Evolutionary conservation across 1,284 basidiomycete genomes (phyloP).

Genomic region (Cryptococcus jaspeensis): DNA sequence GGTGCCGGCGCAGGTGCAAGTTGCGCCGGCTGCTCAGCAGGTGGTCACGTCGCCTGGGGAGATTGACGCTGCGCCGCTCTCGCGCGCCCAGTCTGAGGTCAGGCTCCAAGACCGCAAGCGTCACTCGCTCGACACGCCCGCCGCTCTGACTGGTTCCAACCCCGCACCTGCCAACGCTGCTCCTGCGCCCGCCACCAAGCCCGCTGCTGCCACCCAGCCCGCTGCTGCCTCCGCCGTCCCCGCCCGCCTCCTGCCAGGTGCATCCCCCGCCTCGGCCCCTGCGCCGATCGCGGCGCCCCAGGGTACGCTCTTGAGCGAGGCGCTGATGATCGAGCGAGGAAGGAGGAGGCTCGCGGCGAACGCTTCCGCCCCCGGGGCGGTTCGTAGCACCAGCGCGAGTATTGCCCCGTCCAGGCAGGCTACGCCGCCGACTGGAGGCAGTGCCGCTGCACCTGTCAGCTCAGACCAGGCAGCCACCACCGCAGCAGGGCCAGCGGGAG

Average conservation of each 20-base stretch:
- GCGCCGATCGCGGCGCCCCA: slow-evolving; percentile 11
- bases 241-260: slow-evolving; percentile 12
- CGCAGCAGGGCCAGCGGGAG: neutral
- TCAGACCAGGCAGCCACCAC: neutral
- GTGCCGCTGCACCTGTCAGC: neutral
- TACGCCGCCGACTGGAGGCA: slow-evolving; percentile 11
- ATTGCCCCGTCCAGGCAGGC: slow-evolving; percentile 8
- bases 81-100: slow-evolving; percentile 9
- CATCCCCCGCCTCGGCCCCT: slow-evolving; percentile 2
- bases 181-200: neutral
- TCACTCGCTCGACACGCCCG: too few species aligned
- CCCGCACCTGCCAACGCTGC: too few species aligned
- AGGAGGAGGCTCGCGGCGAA: slow-evolving; percentile 14
- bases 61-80: neutral
- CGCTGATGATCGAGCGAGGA: slow-evolving; percentile 26
- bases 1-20: neutral
- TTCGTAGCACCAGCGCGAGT: slow-evolving; percentile 4
- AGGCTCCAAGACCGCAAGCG: neutral
- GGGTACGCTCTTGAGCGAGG: slow-evolving; percentile 20
- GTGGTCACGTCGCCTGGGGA: slow-evolving; percentile 4
- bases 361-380: neutral
- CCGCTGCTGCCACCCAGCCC: neutral
- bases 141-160: too few species aligned
- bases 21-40: neutral
- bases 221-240: slow-evolving; percentile 23